Evolutionary conservation across 2,329 filamentous ascomycete species (phyloP).

Genomic region (Sphaerulina musiva): DNA sequence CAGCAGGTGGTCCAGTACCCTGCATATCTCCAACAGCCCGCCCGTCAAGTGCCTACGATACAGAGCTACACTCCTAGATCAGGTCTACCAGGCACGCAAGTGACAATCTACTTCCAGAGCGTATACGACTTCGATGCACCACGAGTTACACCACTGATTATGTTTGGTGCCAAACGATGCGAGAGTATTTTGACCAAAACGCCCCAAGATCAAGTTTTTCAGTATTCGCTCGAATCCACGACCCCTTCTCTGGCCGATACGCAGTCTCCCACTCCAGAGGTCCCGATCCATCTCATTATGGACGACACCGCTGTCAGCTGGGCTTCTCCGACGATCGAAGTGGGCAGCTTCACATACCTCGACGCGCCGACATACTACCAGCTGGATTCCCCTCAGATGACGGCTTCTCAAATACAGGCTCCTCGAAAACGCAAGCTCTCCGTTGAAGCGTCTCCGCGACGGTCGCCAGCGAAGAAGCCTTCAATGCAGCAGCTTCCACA

Average conservation of each 20-base stretch:
- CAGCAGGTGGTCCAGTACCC: constrained; percentile 55
- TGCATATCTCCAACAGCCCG: constrained; percentile 58
- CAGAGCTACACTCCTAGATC: constrained; percentile 63
- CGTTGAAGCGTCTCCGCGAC: constrained; percentile 43
- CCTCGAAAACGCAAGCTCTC: constrained; percentile 54
- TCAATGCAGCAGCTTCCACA: constrained; percentile 33
- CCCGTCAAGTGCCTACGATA: constrained; percentile 57
- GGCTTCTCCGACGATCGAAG: constrained; percentile 41
- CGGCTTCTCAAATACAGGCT: constrained; percentile 16
- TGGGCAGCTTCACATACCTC: constrained; percentile 56
- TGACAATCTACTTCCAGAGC: constrained; percentile 68
- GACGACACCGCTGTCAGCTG: constrained; percentile 40
- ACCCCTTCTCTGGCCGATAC: constrained; percentile 61
- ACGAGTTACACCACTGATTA: constrained; percentile 50
- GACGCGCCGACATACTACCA: constrained; percentile 25
- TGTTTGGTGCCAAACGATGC: constrained; percentile 73
- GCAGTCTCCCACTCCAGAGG: constrained; percentile 49
- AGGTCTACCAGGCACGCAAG: constrained; percentile 62
- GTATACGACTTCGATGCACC: constrained; percentile 64
- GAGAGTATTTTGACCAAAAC: constrained; percentile 58
- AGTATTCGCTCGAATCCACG: constrained; percentile 66
- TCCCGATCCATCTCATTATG: constrained; percentile 55
- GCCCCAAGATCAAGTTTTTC: constrained; percentile 52
- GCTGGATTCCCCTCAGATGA: constrained; percentile 28
- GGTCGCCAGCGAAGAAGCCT: constrained; percentile 42